phyloP scores from a whole-genome alignment of 2,329 filamentous ascomycete species.

The Neobulgaria alba region DNA sequence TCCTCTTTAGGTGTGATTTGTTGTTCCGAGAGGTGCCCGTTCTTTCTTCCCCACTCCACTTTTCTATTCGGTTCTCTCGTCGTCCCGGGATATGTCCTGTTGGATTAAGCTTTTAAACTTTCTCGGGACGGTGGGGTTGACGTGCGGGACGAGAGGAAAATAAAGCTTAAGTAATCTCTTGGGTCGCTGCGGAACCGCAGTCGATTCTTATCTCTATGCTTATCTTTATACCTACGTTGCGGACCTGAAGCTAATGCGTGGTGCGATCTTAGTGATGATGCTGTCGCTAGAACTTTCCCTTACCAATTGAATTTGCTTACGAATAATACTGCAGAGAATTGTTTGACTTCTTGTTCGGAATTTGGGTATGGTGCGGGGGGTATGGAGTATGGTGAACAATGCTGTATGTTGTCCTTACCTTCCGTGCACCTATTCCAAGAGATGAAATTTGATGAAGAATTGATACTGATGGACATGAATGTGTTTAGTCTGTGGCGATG shows the following conservation, averaged over 20 bases:
- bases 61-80: too few species aligned
- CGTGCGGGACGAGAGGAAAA: too few species aligned
- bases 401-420: constrained; percentile 30
- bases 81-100: too few species aligned
- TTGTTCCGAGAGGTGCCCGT: too few species aligned
- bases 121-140: too few species aligned
- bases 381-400: constrained; percentile 12
- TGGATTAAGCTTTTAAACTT: too few species aligned
- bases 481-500: constrained; percentile 12
- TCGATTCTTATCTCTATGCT: too few species aligned
- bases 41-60: too few species aligned
- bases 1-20: too few species aligned
- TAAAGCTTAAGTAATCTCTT: too few species aligned
- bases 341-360: constrained; percentile 7
- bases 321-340: constrained; percentile 9
- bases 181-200: too few species aligned
- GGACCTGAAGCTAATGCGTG: background rate
- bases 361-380: constrained; percentile 14
- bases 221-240: too few species aligned
- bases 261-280: background rate
- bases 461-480: background rate
- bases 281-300: constrained; percentile 5
- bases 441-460: background rate
- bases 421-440: constrained; percentile 25
- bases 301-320: constrained; percentile 7